phyloP scores from a whole-genome alignment of 2,329 filamentous ascomycete species.

The Cladosporium sp. region DNA sequence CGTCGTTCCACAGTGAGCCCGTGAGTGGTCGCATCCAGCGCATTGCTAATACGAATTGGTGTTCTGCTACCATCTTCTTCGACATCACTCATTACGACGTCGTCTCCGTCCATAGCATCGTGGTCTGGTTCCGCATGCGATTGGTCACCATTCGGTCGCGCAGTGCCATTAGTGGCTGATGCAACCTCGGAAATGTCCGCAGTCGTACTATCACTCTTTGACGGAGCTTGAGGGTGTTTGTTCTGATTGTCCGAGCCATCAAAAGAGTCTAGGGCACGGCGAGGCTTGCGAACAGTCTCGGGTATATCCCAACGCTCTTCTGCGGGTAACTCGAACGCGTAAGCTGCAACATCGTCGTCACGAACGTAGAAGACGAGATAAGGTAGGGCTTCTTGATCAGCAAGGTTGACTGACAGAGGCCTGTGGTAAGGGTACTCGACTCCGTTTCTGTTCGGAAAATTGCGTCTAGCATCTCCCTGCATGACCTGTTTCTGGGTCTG shows the following conservation, averaged over 20 bases:
- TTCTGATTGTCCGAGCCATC: neutral
- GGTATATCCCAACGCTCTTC: conserved; percentile 20
- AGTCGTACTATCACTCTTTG: conserved; percentile 5
- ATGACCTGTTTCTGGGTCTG: conserved; percentile 57
- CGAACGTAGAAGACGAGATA: conserved; percentile 60
- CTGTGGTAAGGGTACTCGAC: conserved; percentile 6
- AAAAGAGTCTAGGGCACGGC: neutral
- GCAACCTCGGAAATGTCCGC: neutral
- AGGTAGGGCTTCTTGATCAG: conserved; percentile 40
- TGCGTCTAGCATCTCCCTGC: neutral
- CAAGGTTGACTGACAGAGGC: conserved; percentile 1
- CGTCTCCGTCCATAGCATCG: conserved; percentile 43
- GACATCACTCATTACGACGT: conserved; percentile 35
- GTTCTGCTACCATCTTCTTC: conserved; percentile 21
- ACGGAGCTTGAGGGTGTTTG: neutral
- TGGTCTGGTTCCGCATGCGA: neutral
- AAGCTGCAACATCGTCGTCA: conserved; percentile 43
- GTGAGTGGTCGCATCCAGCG: conserved; percentile 45
- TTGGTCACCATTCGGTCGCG: neutral
- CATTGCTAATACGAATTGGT: conserved; percentile 31
- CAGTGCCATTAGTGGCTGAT: neutral
- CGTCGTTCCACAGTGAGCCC: conserved; percentile 32
- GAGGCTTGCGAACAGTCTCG: conserved; percentile 13
- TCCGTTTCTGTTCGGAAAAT: neutral
- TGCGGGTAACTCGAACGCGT: conserved; percentile 38